Evolutionary conservation across 768 basidiomycete genomes (phyloP).

Genomic region (Naganishia antarctica): DNA sequence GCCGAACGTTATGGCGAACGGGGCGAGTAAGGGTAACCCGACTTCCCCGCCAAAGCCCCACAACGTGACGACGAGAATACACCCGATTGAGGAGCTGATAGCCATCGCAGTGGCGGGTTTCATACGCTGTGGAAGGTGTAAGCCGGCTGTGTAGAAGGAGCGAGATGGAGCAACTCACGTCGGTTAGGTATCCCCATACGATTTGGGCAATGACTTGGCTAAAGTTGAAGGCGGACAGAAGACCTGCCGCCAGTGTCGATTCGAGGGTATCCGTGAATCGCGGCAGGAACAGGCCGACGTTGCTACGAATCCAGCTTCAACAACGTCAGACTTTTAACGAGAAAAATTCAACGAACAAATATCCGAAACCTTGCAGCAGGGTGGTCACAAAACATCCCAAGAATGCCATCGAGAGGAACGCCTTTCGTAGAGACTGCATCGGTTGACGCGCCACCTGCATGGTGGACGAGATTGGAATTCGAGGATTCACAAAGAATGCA

Average conservation of each 20-base stretch:
- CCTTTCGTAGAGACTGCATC: slow-evolving; percentile 26
- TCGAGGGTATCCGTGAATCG: slow-evolving; percentile 31
- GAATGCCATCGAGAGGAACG: slow-evolving; percentile 30
- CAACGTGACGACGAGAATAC: slow-evolving; percentile 29
- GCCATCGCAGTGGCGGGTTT: slow-evolving; percentile 32
- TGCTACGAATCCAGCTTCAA: slow-evolving; percentile 4
- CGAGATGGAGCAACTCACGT: slow-evolving; percentile 24
- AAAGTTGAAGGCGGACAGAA: slow-evolving; percentile 35
- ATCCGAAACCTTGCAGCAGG: slow-evolving; percentile 33
- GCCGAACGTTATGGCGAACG: slow-evolving; percentile 33
- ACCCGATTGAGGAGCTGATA: slow-evolving; percentile 28
- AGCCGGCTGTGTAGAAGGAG: background rate
- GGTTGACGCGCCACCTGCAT: slow-evolving; percentile 21
- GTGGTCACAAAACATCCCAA: slow-evolving; percentile 28
- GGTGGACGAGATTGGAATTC: slow-evolving; percentile 29
- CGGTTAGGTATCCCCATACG: slow-evolving; percentile 32
- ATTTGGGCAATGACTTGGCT: slow-evolving; percentile 31
- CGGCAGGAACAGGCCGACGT: slow-evolving; percentile 32
- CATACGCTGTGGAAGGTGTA: slow-evolving; percentile 23
- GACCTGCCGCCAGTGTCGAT: slow-evolving; percentile 28
- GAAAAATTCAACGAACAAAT: slow-evolving; percentile 29
- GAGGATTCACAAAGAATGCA: slow-evolving; percentile 32
- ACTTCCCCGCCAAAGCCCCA: slow-evolving; percentile 31
- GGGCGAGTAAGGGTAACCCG: slow-evolving; percentile 30
- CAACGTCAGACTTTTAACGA: background rate